Percentiles rank a stretch among this genome's conserved stretches.
These are phyloP conservation scores for Candida gorgasii DNA, from an alignment of 805 yeast species.

Conservation along the genomic window DNA sequence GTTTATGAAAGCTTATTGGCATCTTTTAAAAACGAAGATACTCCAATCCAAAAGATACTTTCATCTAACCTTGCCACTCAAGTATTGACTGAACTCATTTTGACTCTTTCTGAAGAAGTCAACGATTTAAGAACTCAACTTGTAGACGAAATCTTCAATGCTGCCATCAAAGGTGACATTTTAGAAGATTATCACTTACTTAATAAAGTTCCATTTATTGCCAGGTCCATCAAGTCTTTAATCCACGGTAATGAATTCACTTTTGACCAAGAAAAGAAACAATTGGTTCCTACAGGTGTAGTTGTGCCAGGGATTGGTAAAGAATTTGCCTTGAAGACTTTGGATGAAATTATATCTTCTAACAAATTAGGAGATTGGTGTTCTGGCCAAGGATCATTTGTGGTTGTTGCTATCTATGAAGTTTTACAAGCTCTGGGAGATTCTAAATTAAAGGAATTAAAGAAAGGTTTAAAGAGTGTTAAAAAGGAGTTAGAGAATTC, in stretches of 20 bases:
- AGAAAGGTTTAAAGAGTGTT: constrained; percentile 54
- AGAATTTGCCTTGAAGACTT: constrained; percentile 57
- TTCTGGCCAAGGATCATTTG: constrained; percentile 67
- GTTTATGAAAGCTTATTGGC: constrained; percentile 55
- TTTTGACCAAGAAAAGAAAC: constrained; percentile 47
- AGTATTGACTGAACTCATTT: constrained; percentile 71
- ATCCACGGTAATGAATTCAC: constrained; percentile 88
- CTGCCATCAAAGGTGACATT: constrained; percentile 63
- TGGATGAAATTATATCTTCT: constrained; percentile 51
- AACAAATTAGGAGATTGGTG: constrained; percentile 64
- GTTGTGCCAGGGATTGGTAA: constrained; percentile 53
- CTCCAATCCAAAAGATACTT: constrained; percentile 51
- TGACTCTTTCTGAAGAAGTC: constrained; percentile 38
- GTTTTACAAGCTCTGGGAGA: constrained; percentile 42
- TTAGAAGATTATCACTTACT: constrained; percentile 66
- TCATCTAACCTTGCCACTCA: constrained; percentile 81
- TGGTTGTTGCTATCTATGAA: constrained; percentile 78
- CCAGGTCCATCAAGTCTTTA: constrained; percentile 71
- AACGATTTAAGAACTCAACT: constrained; percentile 48
- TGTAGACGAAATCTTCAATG: constrained; percentile 55
- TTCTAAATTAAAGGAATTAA: constrained; percentile 31
- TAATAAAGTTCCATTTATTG: constrained; percentile 64
- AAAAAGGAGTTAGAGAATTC: constrained; percentile 46
- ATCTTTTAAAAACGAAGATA: constrained; percentile 21
- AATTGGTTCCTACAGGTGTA: constrained; percentile 43